phyloP scores from a whole-genome alignment of 306 rosid species.

The Prunus kanzakura region DNA sequence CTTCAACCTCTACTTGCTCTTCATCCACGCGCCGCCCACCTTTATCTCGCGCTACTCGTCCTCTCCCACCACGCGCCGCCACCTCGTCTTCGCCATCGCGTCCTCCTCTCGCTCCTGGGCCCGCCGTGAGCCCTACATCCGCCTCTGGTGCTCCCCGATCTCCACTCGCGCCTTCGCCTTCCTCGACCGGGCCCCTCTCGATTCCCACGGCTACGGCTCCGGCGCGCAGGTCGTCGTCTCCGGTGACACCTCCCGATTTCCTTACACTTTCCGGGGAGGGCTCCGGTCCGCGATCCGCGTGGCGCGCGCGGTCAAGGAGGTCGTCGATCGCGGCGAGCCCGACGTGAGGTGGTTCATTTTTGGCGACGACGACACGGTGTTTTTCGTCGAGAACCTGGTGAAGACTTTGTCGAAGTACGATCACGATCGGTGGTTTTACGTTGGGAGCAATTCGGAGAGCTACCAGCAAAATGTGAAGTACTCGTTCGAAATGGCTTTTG shows the following conservation, averaged over 20 bases:
- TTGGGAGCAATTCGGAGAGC: slow-evolving; percentile 83
- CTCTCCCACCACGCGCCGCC: slow-evolving; percentile 59
- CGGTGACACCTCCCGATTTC: slow-evolving; percentile 56
- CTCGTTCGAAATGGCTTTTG: slow-evolving; percentile 86
- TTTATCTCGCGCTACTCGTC: neutral
- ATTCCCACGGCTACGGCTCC: neutral
- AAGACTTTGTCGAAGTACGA: slow-evolving; percentile 62
- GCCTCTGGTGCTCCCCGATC: slow-evolving; percentile 55
- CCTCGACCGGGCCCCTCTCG: slow-evolving; percentile 41
- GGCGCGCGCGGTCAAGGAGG: slow-evolving; percentile 80
- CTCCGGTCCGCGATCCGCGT: slow-evolving; percentile 87
- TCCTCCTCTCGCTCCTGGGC: slow-evolving; percentile 66
- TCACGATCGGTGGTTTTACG: slow-evolving; percentile 65
- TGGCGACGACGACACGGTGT: slow-evolving; percentile 90
- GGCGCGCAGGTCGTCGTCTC: slow-evolving; percentile 53
- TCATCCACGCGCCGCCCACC: slow-evolving; percentile 13
- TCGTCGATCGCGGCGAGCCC: slow-evolving; percentile 58
- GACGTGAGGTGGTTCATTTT: slow-evolving; percentile 87
- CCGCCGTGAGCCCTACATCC: slow-evolving; percentile 53
- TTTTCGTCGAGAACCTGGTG: slow-evolving; percentile 80
- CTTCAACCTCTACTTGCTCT: slow-evolving; percentile 37
- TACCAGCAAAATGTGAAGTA: slow-evolving; percentile 62
- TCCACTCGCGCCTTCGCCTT: slow-evolving; percentile 65
- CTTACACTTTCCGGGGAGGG: slow-evolving; percentile 60
- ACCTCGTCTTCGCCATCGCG: slow-evolving; percentile 65